phyloP scores from a whole-genome alignment of 495 filamentous ascomycete genomes.

The Hypomontagnella submonticulosa region DNA sequence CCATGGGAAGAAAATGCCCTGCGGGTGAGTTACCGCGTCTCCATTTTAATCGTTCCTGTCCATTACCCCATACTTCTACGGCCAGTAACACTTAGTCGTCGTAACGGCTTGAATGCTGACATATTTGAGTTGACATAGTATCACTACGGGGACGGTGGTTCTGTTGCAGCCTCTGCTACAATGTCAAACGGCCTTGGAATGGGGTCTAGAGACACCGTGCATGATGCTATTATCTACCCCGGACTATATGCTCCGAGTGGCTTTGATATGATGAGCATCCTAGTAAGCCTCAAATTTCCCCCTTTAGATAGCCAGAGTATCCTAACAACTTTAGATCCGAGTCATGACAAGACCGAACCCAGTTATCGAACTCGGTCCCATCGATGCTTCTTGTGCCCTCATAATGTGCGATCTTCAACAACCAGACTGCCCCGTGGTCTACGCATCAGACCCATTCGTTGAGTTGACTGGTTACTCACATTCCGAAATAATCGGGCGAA shows the following conservation, averaged over 20 bases:
- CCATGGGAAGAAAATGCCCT: slow-evolving; percentile 46
- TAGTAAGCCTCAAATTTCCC: slow-evolving; percentile 49
- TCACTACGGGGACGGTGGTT: slow-evolving; percentile 15
- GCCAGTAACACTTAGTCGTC: neutral
- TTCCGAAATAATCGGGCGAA: slow-evolving; percentile 56
- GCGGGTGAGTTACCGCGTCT: slow-evolving; percentile 32
- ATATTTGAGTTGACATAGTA: slow-evolving; percentile 17
- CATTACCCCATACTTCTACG: neutral
- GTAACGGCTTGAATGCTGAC: slow-evolving; percentile 10
- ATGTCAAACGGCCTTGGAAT: slow-evolving; percentile 9
- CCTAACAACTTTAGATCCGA: slow-evolving; percentile 40
- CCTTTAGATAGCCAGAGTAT: neutral
- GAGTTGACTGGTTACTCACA: slow-evolving; percentile 58
- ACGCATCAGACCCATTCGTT: slow-evolving; percentile 57
- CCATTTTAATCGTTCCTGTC: neutral
- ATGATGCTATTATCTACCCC: slow-evolving; percentile 57
- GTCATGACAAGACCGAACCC: slow-evolving; percentile 57
- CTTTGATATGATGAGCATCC: slow-evolving; percentile 60
- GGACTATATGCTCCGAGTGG: slow-evolving; percentile 60
- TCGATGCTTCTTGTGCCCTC: slow-evolving; percentile 61
- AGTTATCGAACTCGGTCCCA: slow-evolving; percentile 55
- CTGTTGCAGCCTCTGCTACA: neutral
- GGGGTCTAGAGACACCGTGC: slow-evolving; percentile 26
- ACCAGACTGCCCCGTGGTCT: slow-evolving; percentile 61
- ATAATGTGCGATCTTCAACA: slow-evolving; percentile 59